Evolutionary conservation across 345 rosid species (phyloP), one percentile per base, ranked within the genome.

Genomic region (Camelina hispida): DNA sequence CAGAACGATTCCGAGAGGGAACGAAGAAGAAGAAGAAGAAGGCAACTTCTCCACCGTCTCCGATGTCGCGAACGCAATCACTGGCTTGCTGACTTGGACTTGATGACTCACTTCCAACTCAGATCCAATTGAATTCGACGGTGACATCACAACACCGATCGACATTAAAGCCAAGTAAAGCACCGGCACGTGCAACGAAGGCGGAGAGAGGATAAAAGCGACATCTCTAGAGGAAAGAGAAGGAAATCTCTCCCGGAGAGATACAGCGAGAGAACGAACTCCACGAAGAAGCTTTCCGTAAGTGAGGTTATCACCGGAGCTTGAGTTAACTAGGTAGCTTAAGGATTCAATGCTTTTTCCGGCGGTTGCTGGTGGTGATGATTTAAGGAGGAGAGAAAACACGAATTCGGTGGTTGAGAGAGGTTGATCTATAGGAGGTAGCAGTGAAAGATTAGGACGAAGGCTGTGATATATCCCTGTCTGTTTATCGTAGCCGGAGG

Each of bases 161-260:
- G 86, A 84, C 83, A 93, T 74, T 35, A 93, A 88, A 38, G 97
- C 79, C 40, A 89, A 86, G 86, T 87, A 87, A 62, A 94, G 59
- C 35, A 88, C 71, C 2, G 96, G 98, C 28, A 91, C 67, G 7
- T 81, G 81, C 34, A 87, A 35, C 20, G 96, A 90, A 17, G 87
- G 47, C 2, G 97, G 91, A 44, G 81, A 81, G 69, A 94, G 82
- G 65, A 91, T 70, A 51, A 87, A 87, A 14, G 95, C 96, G 32
- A 83, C 93, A 68, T 94, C 86, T 55, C 82, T 83, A 4, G 51
- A 69, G 46, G 82, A 76, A 18, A 91, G 68, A 10, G 87, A 66
- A 74, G 54, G 85, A 20, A 73, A 78, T n/a, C 52, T 80, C 50
- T 82, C 30, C n/a, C 6, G 58, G 70, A 91, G 87, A 46, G 79